phyloP scores from a whole-genome alignment of 2,329 filamentous ascomycete genomes.

The Penicillium oxalicum region DNA sequence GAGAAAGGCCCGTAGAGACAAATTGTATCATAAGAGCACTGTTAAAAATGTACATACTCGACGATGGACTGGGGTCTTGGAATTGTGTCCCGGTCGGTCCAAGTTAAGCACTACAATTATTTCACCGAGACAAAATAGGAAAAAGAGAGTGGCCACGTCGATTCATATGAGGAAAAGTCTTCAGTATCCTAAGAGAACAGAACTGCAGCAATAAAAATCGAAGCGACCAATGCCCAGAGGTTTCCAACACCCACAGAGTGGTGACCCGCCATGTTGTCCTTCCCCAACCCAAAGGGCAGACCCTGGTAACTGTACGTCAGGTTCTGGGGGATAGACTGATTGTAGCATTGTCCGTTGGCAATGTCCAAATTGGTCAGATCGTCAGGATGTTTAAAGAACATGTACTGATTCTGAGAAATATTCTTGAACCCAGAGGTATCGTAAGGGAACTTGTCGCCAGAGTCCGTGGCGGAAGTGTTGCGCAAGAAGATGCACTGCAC shows the following conservation, averaged over 20 bases:
- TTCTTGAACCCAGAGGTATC: conserved; percentile 65
- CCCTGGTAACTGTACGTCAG: conserved; percentile 65
- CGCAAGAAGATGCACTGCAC: conserved; percentile 73
- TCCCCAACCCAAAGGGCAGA: conserved; percentile 13
- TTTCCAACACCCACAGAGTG: background rate
- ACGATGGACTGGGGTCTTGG: too few species aligned
- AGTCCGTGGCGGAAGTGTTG: conserved; percentile 66
- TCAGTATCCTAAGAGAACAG: background rate
- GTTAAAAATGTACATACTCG: too few species aligned
- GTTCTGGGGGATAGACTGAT: conserved; percentile 60
- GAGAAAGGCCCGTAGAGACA: too few species aligned
- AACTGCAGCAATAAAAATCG: background rate
- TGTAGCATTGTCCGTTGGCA: conserved; percentile 61
- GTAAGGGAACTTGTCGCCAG: conserved; percentile 64
- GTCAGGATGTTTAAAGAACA: conserved; percentile 72
- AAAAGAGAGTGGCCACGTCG: too few species aligned
- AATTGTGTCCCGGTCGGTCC: too few species aligned
- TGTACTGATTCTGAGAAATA: conserved; percentile 62
- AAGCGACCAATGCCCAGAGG: background rate
- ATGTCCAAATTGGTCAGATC: conserved; percentile 64
- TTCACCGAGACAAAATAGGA: too few species aligned
- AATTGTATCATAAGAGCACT: too few species aligned
- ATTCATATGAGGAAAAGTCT: too few species aligned
- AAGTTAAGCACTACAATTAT: too few species aligned
- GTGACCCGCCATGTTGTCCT: conserved; percentile 13